phyloP scores from a whole-genome alignment of 768 basidiomycete genomes.

The Lentinus brumalis region DNA sequence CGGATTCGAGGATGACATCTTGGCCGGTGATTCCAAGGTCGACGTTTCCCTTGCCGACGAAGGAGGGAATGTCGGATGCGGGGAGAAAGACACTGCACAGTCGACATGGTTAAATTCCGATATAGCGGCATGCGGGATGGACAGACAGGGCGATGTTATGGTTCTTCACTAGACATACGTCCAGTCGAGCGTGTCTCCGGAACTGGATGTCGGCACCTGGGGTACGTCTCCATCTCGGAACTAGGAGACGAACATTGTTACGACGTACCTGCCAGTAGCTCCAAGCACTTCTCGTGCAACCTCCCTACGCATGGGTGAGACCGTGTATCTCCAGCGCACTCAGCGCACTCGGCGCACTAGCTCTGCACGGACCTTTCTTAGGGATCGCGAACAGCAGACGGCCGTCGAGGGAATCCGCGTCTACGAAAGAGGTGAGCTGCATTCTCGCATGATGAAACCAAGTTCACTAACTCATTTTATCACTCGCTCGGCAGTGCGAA shows the following conservation, averaged over 20 bases:
- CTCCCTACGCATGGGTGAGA: conserved; percentile 53
- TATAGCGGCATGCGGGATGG: background rate
- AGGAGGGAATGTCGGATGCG: conserved; percentile 95
- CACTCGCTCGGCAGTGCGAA: background rate
- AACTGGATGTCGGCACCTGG: conserved; percentile 96
- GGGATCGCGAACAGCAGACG: conserved; percentile 93
- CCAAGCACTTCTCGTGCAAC: conserved; percentile 87
- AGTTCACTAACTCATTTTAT: background rate
- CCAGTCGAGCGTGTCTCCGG: conserved; percentile 81
- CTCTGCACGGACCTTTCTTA: conserved; percentile 78
- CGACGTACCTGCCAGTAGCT: conserved; percentile 74
- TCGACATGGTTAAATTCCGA: background rate
- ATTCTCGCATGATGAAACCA: background rate
- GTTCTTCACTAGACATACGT: conserved; percentile 92
- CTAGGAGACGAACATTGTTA: background rate
- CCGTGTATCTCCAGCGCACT: background rate
- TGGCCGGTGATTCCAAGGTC: conserved; percentile 98
- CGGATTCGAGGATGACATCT: conserved; percentile 91
- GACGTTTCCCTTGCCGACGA: conserved; percentile 96
- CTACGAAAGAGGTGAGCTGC: conserved; percentile 32
- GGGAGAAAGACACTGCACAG: conserved; percentile 86
- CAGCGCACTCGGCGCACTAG: too few species aligned
- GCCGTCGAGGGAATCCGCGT: conserved; percentile 80
- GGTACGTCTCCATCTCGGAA: background rate
- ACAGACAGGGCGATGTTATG: conserved; percentile 91